phyloP scores from a whole-genome alignment of 768 basidiomycete species.

The Amanita fuliginea region DNA sequence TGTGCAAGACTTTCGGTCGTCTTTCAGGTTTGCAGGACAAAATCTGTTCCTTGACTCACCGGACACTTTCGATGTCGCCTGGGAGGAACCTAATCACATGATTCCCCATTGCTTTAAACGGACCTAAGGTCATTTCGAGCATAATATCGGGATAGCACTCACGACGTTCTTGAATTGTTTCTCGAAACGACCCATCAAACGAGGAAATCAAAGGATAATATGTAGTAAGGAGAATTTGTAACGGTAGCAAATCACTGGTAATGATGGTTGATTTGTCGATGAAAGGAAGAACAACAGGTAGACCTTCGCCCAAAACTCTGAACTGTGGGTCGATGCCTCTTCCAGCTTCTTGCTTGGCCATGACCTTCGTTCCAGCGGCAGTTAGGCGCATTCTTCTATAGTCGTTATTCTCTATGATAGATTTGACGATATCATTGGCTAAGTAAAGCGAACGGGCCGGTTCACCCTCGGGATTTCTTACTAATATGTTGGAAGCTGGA shows the following conservation, averaged over 20 bases:
- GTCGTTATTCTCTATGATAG: slow-evolving; percentile 72
- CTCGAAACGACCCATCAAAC: slow-evolving; percentile 51
- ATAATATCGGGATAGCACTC: slow-evolving; percentile 13
- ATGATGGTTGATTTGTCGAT: slow-evolving; percentile 56
- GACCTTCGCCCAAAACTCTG: slow-evolving; percentile 74
- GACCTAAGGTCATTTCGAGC: not conserved
- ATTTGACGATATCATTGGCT: slow-evolving; percentile 74
- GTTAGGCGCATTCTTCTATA: slow-evolving; percentile 79
- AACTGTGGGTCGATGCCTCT: slow-evolving; percentile 52
- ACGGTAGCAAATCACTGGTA: slow-evolving; percentile 37
- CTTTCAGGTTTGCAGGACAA: not conserved
- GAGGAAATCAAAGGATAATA: slow-evolving; percentile 70
- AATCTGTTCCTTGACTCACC: not conserved
- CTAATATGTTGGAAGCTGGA: slow-evolving; percentile 68
- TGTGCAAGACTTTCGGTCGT: slow-evolving; percentile 47
- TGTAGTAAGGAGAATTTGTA: slow-evolving; percentile 61
- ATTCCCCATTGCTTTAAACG: slow-evolving; percentile 47
- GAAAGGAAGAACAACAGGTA: slow-evolving; percentile 78
- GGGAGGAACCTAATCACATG: slow-evolving; percentile 57
- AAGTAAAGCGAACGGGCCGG: slow-evolving; percentile 78
- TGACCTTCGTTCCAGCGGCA: slow-evolving; percentile 89
- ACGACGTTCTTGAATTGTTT: slow-evolving; percentile 44
- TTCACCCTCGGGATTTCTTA: slow-evolving; percentile 72
- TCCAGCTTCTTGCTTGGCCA: slow-evolving; percentile 78
- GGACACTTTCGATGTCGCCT: not conserved